A percentile compares a stretch with the other conserved stretches of the same genome.
These are phyloP conservation scores for Trichoderma pleuroti DNA, from an alignment of 2,329 filamentous ascomycete species.

Conservation along the genomic window DNA sequence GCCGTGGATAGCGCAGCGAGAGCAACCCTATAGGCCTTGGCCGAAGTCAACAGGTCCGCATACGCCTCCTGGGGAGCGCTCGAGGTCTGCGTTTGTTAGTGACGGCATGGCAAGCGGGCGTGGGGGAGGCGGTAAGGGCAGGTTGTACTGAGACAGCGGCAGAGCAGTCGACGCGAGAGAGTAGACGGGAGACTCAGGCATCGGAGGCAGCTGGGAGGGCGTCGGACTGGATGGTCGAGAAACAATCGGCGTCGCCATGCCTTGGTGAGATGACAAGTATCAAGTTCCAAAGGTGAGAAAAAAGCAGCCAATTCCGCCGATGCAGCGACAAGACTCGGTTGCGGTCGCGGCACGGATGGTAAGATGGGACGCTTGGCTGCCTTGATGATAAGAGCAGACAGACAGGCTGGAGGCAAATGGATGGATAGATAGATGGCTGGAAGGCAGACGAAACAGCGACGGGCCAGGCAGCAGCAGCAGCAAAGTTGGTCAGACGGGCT, in stretches of 20 bases:
- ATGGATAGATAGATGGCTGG: neutral
- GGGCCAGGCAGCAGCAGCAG: neutral
- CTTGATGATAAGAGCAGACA: conserved; percentile 7
- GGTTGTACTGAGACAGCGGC: conserved; percentile 55
- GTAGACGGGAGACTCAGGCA: conserved; percentile 62
- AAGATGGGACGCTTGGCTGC: neutral
- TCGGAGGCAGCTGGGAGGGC: conserved; percentile 54
- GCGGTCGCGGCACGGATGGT: neutral
- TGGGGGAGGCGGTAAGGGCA: conserved; percentile 59
- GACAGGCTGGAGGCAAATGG: neutral
- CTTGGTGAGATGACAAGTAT: neutral
- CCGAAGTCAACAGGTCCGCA: conserved; percentile 56
- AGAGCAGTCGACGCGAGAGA: conserved; percentile 62
- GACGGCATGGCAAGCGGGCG: conserved; percentile 55
- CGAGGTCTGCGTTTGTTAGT: conserved; percentile 62
- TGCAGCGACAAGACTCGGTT: neutral
- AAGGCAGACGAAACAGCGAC: neutral
- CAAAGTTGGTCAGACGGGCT: neutral
- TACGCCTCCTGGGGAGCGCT: conserved; percentile 59
- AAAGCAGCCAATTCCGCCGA: neutral
- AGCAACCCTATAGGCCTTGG: conserved; percentile 61
- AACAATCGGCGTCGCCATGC: conserved; percentile 17
- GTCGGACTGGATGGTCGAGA: conserved; percentile 47
- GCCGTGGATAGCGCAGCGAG: conserved; percentile 59
- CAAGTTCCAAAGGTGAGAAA: neutral